Evolutionary conservation across 331 rosid species (phyloP), one percentile per base, ranked within the genome.

Genomic region (Malus hybrid): DNA sequence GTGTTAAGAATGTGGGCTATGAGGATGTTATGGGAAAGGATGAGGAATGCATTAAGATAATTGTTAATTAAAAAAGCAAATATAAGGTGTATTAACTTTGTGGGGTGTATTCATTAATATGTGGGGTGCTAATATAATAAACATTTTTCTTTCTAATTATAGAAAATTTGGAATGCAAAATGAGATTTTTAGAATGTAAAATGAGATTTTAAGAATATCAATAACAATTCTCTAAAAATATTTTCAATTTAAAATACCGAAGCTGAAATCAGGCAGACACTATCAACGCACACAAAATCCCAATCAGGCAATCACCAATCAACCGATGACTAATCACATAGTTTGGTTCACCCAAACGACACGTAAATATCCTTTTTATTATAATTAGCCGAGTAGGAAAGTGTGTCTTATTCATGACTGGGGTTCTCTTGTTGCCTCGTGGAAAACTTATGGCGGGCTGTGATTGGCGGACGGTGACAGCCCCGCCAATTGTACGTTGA

Each of bases 371-470:
- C 7, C 7, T 24, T 12, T 73, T 32, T 62, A 10, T 42, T 15
- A 57, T 70, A 36, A 57, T 48, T 27, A n/a, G 57, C 22, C 22
- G 56, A 64, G 18, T 11, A 20, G 9, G 20, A 34, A 80, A 68
- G 73, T 56, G 6, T 19, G 69, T 31, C 68, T 24, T 15, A 29
- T 16, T 32, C 68, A 29, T 31, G 24, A 3, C 24, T 72, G 70
- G 66, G 71, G 76, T 18, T 68, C 36, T 29, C 22, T 52, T 48
- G 78, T 77, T 76, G 44, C 73, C 71, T 78, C 72, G 69, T 75
- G 79, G 55, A 78, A 82, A 76, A 66, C 46, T 78, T 64, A 70
- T 75, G 87, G 77, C 77, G 15, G 34, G 56, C 55, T 59, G 44
- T 77, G 73, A 88, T 82, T 76, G 82, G 87, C 20, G 7, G 18